phyloP scores from a whole-genome alignment of 768 basidiomycete genomes.

The Punctularia strigosozonata region DNA sequence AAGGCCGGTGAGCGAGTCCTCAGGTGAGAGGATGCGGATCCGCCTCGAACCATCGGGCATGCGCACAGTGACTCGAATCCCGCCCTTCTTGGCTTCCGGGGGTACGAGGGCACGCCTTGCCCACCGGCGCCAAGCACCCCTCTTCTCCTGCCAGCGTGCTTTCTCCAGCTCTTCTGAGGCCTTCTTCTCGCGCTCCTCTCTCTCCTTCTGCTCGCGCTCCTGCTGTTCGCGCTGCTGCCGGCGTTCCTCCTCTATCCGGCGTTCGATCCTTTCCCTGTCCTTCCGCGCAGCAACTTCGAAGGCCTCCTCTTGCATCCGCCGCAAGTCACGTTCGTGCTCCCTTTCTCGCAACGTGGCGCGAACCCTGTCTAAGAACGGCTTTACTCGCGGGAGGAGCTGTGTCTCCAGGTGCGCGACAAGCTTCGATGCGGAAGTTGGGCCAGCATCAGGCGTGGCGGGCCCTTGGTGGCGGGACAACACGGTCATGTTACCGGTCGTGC shows the following conservation, averaged over 20 bases:
- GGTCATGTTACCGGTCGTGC: constrained; percentile 67
- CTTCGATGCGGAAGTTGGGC: constrained; percentile 48
- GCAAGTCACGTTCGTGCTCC: constrained; percentile 38
- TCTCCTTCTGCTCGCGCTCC: constrained; percentile 21
- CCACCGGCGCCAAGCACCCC: constrained; percentile 50
- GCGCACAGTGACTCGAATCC: constrained; percentile 42
- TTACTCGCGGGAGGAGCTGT: constrained; percentile 71
- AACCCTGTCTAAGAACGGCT: constrained; percentile 60
- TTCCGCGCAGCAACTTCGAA: constrained; percentile 51
- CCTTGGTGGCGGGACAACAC: constrained; percentile 84
- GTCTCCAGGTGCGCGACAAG: constrained; percentile 57
- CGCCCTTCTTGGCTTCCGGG: constrained; percentile 18
- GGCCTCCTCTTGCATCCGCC: constrained; percentile 76
- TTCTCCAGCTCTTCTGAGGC: constrained; percentile 12
- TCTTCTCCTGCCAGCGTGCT: constrained; percentile 14
- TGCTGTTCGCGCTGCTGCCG: constrained; percentile 22
- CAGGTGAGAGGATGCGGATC: constrained; percentile 40
- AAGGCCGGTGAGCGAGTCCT: constrained; percentile 44
- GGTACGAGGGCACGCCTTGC: constrained; percentile 36
- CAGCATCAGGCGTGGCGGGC: constrained; percentile 31
- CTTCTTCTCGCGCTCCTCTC: constrained; percentile 10
- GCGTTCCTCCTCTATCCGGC: constrained; percentile 35
- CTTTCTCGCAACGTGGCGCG: constrained; percentile 36
- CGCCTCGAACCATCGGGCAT: constrained; percentile 40
- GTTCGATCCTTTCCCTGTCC: constrained; percentile 60